These are phyloP conservation scores for Malus hybrid DNA, from an alignment of 331 rosid genomes.

Conservation along the genomic window DNA sequence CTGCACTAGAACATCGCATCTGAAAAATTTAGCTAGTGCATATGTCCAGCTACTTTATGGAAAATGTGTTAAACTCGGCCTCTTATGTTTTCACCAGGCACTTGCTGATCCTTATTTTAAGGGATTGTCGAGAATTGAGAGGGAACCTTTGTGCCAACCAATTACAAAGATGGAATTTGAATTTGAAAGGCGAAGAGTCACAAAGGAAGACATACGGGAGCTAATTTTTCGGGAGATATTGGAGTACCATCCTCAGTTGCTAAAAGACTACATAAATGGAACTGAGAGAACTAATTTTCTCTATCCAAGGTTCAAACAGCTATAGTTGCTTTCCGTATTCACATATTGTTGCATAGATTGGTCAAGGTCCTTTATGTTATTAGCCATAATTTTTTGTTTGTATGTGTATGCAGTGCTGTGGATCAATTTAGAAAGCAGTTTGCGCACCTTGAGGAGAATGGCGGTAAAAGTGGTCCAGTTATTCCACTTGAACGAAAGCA, in stretches of 20 bases:
- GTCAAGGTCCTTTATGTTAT: not conserved
- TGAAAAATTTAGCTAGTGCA: not conserved
- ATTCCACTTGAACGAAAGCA: constrained; percentile 83
- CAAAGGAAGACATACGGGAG: constrained; percentile 87
- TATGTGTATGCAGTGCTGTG: constrained; percentile 55
- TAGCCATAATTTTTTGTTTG: constrained; percentile 16
- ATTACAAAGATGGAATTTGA: constrained; percentile 93
- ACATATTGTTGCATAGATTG: not conserved
- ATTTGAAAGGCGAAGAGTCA: constrained; percentile 78
- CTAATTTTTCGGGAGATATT: constrained; percentile 77
- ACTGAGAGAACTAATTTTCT: constrained; percentile 78
- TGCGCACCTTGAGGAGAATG: constrained; percentile 73
- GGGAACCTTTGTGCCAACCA: constrained; percentile 95
- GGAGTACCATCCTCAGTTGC: constrained; percentile 90
- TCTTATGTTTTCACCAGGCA: constrained; percentile 45
- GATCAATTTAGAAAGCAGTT: constrained; percentile 86
- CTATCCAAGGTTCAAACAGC: constrained; percentile 63
- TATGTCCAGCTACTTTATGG: not conserved
- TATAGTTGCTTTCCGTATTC: not conserved
- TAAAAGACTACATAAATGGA: constrained; percentile 80
- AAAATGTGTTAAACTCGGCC: constrained; percentile 1
- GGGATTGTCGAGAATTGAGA: constrained; percentile 71
- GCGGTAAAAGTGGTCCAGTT: constrained; percentile 59
- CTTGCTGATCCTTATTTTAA: constrained; percentile 83
- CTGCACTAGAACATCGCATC: not conserved